Conservation (phyloP, 495 filamentous ascomycete species). For the Trichocladium uniseriatum region DNA sequence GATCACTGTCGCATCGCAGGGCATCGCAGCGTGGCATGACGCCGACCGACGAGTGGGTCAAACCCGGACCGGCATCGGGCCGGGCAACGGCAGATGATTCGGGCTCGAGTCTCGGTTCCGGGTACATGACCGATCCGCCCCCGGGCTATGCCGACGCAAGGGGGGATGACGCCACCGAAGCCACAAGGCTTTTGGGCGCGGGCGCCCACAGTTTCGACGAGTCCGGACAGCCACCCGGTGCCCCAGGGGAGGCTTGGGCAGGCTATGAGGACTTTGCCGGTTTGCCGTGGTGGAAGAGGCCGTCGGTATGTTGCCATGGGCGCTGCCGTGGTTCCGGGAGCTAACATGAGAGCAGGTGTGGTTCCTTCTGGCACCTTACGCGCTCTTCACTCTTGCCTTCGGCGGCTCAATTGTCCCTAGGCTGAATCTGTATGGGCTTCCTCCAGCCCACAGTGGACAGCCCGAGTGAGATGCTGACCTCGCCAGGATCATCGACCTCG, state of each 20-base stretch:
- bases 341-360: slow-evolving; percentile 48
- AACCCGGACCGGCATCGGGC: neutral
- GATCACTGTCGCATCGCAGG: neutral
- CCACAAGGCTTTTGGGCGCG: slow-evolving; percentile 32
- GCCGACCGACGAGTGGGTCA: neutral
- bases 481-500: slow-evolving; percentile 56
- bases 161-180: slow-evolving; percentile 28
- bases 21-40: slow-evolving; percentile 1
- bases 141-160: too few species aligned
- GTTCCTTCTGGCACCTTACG: slow-evolving; percentile 73
- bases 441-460: neutral
- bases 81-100: neutral
- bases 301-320: slow-evolving; percentile 47
- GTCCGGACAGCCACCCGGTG: slow-evolving; percentile 3
- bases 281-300: slow-evolving; percentile 60
- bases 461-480: slow-evolving; percentile 1
- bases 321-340: neutral
- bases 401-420: slow-evolving; percentile 73
- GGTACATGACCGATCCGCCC: too few species aligned
- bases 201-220: slow-evolving; percentile 3
- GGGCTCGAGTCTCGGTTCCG: too few species aligned
- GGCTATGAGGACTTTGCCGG: slow-evolving; percentile 51
- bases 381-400: slow-evolving; percentile 70
- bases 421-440: slow-evolving; percentile 50
- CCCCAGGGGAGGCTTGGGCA: slow-evolving; percentile 25